Evolutionary conservation across 1,284 basidiomycete genomes (phyloP).

Genomic region (Coniferiporia sulphurascens): DNA sequence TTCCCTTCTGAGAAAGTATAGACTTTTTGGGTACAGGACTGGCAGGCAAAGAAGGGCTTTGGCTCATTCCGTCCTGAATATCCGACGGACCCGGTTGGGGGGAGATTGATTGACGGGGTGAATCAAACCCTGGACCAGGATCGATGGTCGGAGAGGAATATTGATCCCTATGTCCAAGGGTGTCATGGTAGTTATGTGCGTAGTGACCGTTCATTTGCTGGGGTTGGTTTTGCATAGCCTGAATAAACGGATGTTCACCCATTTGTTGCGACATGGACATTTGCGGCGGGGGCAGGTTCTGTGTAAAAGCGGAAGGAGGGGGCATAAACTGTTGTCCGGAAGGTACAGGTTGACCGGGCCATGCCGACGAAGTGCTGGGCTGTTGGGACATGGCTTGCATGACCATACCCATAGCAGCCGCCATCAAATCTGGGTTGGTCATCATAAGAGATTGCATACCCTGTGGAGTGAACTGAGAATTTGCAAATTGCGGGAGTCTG

Average conservation of each 20-base stretch:
- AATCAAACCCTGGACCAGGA: background rate
- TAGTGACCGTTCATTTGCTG: background rate
- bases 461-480: background rate
- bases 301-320: background rate
- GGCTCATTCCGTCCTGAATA: background rate
- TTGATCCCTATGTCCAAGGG: background rate
- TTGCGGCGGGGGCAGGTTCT: background rate
- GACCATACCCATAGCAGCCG: background rate
- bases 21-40: background rate
- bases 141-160: background rate
- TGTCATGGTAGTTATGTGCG: background rate
- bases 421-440: background rate
- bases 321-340: background rate
- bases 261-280: background rate
- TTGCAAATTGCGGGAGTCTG: background rate
- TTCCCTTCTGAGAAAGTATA: slow-evolving; percentile 8
- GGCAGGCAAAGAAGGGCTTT: background rate
- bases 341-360: background rate
- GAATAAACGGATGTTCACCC: background rate
- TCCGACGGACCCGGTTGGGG: background rate
- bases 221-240: background rate
- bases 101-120: background rate
- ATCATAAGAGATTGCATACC: slow-evolving; percentile 1
- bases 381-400: background rate
- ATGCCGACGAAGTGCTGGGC: background rate